Evolutionary conservation across 2,329 filamentous ascomycete genomes (phyloP).

Genomic region (Exophiala aquamarina): DNA sequence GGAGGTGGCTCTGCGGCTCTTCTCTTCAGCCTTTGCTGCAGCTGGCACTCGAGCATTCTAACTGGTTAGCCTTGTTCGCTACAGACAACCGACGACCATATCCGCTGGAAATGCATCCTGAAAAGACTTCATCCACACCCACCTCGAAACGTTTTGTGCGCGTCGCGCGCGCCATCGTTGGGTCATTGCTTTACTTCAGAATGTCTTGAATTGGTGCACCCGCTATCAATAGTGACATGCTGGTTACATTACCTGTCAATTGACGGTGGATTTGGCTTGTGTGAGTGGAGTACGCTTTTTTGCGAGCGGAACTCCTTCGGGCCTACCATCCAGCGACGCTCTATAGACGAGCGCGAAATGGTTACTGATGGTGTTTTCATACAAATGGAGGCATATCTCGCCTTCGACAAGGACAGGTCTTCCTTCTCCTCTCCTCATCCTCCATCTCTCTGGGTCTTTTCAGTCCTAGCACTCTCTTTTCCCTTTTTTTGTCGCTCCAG

Average conservation of each 20-base stretch:
- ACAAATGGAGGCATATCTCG: not conserved
- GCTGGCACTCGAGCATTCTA: constrained; percentile 1
- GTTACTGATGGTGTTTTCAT: not conserved
- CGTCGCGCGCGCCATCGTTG: constrained; percentile 16
- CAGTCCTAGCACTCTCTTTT: constrained; percentile 26
- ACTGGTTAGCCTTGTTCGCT: constrained; percentile 8
- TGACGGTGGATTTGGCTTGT: constrained; percentile 1
- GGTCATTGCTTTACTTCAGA: constrained; percentile 18
- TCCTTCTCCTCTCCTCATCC: constrained; percentile 1
- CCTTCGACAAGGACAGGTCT: not conserved
- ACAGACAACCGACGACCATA: constrained; percentile 71
- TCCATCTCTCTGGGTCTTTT: constrained; percentile 2
- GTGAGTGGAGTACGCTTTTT: too few relatives aligned
- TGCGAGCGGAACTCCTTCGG: too few relatives aligned
- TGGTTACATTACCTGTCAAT: constrained; percentile 1
- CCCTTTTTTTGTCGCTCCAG: constrained; percentile 37
- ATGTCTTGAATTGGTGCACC: constrained; percentile 19
- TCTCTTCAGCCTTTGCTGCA: constrained; percentile 20
- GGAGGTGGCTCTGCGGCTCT: not conserved
- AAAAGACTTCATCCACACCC: constrained; percentile 67
- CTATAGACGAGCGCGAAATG: too few relatives aligned
- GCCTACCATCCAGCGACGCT: too few relatives aligned
- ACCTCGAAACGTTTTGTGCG: not conserved
- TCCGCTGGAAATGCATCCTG: constrained; percentile 50
- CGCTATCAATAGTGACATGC: too few relatives aligned